These are phyloP conservation scores for Cairneyella variabilis DNA, from an alignment of 495 filamentous ascomycete genomes.

Conservation along the genomic window DNA sequence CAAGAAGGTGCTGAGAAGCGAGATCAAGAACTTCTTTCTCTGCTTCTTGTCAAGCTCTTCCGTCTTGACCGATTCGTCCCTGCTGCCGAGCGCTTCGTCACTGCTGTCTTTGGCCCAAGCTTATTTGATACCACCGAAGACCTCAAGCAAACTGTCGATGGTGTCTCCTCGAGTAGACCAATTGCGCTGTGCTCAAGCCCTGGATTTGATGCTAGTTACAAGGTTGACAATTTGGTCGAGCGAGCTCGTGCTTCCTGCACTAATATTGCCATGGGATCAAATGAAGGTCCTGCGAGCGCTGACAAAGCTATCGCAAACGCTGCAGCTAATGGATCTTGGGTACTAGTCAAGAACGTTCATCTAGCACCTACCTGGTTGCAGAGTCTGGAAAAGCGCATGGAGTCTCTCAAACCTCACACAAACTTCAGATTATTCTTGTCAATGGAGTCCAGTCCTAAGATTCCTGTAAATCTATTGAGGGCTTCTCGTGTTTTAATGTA, in stretches of 20 bases:
- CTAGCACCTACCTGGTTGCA: constrained; percentile 94
- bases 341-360: constrained; percentile 98
- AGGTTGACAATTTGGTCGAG: constrained; percentile 92
- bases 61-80: constrained; percentile 94
- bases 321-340: constrained; percentile 90
- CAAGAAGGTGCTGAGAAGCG: constrained; percentile 56
- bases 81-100: constrained; percentile 81
- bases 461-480: constrained; percentile 91
- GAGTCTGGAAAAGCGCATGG: constrained; percentile 92
- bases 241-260: constrained; percentile 75
- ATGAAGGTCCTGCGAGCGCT: constrained; percentile 84
- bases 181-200: constrained; percentile 91
- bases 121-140: constrained; percentile 80
- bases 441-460: constrained; percentile 96
- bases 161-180: constrained; percentile 79
- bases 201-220: constrained; percentile 97
- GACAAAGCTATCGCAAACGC: constrained; percentile 95
- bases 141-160: constrained; percentile 75
- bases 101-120: constrained; percentile 81
- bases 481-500: constrained; percentile 95
- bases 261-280: constrained; percentile 98
- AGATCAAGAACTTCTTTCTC: constrained; percentile 75
- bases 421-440: constrained; percentile 96
- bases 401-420: constrained; percentile 87
- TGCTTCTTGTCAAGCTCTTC: constrained; percentile 90